A percentile compares a stretch with the other conserved stretches of the same genome.
Evolutionary conservation across 2,329 filamentous ascomycete genomes (phyloP).

Genomic region (Aspergillus jensenii): DNA sequence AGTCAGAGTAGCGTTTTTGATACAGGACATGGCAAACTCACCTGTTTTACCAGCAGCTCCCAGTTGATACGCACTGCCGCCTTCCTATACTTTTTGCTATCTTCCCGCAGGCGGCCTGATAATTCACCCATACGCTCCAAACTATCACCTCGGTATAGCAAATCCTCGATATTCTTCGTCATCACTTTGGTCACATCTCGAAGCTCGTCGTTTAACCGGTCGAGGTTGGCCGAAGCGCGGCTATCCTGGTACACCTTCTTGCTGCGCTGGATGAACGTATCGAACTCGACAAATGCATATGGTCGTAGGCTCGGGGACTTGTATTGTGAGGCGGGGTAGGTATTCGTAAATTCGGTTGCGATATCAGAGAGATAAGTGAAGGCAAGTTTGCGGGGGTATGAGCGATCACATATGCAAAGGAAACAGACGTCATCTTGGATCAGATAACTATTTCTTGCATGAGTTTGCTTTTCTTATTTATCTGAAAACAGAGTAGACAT

Average conservation of each 20-base stretch:
- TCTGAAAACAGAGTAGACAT: slow-evolving; percentile 34
- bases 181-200: slow-evolving; percentile 98
- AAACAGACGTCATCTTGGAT: slow-evolving; percentile 83
- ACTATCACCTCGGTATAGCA: slow-evolving; percentile 91
- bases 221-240: slow-evolving; percentile 86
- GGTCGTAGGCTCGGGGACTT: slow-evolving; percentile 74
- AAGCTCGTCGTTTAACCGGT: slow-evolving; percentile 94
- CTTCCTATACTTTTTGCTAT: slow-evolving; percentile 89
- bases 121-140: slow-evolving; percentile 97
- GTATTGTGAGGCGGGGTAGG: slow-evolving; percentile 73
- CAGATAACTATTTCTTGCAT: slow-evolving; percentile 63
- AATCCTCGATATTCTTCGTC: slow-evolving; percentile 99
- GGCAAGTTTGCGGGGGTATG: slow-evolving; percentile 95
- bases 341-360: slow-evolving; percentile 83
- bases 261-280: slow-evolving; percentile 91
- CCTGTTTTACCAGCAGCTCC: slow-evolving; percentile 91
- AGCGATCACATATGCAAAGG: slow-evolving; percentile 87
- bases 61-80: slow-evolving; percentile 96
- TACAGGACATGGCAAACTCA: slow-evolving; percentile 31
- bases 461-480: neutral
- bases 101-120: slow-evolving; percentile 80
- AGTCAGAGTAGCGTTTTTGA: slow-evolving; percentile 21
- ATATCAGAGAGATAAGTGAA: slow-evolving; percentile 98
- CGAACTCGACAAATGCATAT: slow-evolving; percentile 97
- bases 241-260: slow-evolving; percentile 93